Base-by-base conservation (phyloP, 2,329 filamentous ascomycete species). In the Cucurbitaria berberidis region DNA sequence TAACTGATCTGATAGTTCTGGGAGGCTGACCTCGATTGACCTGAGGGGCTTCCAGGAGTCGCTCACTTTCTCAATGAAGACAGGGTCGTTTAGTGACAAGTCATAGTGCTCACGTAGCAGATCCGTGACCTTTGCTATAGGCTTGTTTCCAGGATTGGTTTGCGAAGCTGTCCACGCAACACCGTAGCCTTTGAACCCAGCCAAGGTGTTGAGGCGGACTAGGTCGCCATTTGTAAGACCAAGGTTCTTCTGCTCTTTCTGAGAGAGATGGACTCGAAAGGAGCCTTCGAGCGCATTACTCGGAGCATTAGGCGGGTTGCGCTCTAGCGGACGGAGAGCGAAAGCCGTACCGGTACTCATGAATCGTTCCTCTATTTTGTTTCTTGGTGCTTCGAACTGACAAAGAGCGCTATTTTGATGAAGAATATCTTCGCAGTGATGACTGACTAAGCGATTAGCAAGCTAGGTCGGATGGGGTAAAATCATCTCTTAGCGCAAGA, bases 121-220 rank as follows among this genome's bases (percentile, higher is more conserved):
- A 46, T 39, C 44, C 10, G 32, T 38, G 22, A 46, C 32, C 26
- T 46, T 46, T 27, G 44, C 44, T 35, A 34, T 38, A 26, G 44
- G n/a, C 21, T 43, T 41, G 30, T 69, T 74, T 18, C 69, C 70
- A 18, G 69, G 57, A 26, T 77, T 77, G 2, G 74, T 74, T 51
- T 79, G 77, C 30, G 79, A 69, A 3, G 84, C 82, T 35, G 80
- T 76, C 86, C 86, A 89, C 10, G 84, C 85, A 63, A 89, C 81
- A n/a, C 83, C 86, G 45, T 81, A 79, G 41, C 81, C 83, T n/a
- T 75, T 72, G 10, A 69, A 57, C 19, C 76, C 79, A 42, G 77
- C 72, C 34, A 68, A 41, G 46, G 76, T 79, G 56, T 71, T 77
- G 18, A 86, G 67, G n/a, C 77, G 78, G 64, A 86, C 86, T 11